These are phyloP conservation scores for Naganishia sp. DNA, from an alignment of 1,284 basidiomycete species.

Conservation along the genomic window DNA sequence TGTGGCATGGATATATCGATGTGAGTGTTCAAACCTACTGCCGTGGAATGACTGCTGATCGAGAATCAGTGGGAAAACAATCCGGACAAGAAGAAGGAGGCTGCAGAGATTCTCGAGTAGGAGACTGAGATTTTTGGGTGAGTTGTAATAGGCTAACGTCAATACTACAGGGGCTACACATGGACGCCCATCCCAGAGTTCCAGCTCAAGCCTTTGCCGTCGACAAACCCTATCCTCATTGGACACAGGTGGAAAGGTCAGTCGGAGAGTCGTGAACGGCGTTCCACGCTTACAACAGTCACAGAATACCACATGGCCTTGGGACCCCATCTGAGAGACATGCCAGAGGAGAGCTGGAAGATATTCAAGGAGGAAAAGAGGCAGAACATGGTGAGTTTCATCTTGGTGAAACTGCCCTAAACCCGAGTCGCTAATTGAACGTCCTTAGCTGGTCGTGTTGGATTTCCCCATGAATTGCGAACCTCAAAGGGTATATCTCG, in stretches of 20 bases:
- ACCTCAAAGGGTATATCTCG: slow-evolving; percentile 12
- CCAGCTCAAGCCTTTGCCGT: slow-evolving; percentile 59
- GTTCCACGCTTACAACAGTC: background rate
- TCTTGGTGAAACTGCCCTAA: background rate
- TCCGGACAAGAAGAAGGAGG: slow-evolving; percentile 25
- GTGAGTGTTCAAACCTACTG: background rate
- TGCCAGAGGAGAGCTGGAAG: slow-evolving; percentile 62
- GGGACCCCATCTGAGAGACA: slow-evolving; percentile 53
- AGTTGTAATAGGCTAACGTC: background rate
- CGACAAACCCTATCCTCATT: slow-evolving; percentile 60
- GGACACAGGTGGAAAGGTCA: slow-evolving; percentile 60
- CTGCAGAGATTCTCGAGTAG: slow-evolving; percentile 27
- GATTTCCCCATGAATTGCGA: slow-evolving; percentile 61
- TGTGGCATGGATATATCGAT: slow-evolving; percentile 30
- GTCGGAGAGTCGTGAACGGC: background rate
- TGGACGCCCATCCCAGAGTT: slow-evolving; percentile 52
- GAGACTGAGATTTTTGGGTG: background rate
- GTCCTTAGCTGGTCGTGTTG: slow-evolving; percentile 56
- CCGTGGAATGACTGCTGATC: background rate
- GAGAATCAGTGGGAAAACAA: slow-evolving; percentile 30
- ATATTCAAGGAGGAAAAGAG: slow-evolving; percentile 60
- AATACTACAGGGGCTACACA: slow-evolving; percentile 1
- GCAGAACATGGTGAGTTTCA: slow-evolving; percentile 30
- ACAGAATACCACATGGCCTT: slow-evolving; percentile 58
- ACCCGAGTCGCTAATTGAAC: background rate